Base-by-base conservation (phyloP, 2,329 filamentous ascomycete genomes). In the Aspergillus eucalypticola region DNA sequence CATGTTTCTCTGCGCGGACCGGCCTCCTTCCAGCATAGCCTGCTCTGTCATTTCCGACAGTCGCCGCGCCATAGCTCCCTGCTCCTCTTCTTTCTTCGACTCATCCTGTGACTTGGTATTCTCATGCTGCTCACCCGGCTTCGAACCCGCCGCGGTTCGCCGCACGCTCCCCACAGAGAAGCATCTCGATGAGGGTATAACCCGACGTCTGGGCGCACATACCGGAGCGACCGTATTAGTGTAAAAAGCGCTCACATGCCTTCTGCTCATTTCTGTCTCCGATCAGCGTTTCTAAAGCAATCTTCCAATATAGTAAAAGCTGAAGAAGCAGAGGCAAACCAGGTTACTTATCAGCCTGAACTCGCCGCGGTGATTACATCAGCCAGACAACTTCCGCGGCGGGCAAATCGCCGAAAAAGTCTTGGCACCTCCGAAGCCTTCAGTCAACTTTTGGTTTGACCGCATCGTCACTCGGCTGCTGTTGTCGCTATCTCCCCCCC, bases 11-110 rank as follows among this genome's bases (percentile, higher is more conserved):
- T 75, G 78, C 32, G 84, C 82, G 57, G 82, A 80, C 60, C 81
- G 80, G 27, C 84, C 83, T 32, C 84, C 84, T 54, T 80, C 79
- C 49, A 84, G 78, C 27, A 88, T 74, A 15, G 79, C 79, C 63
- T 87, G 82, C 63, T 88, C 85, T 46, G 83, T 86, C 84, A 89
- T 84, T 60, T 84, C 79, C 4, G 81, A 79, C 59, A 88, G 73
- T 17, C 85, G 79, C 17, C 83, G 77, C 2, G 83, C 83, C 81
- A 88, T 83, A 19, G 86, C 85, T 5, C 85, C 84, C 60, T 82
- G 73, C 56, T 80, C 74, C 48, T 78, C 64, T 6, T 68, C 65
- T 10, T 71, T 11, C 11, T 35, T 15, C 5, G 29, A 5, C 23
- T 42, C 68, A 52, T 71, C 52, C 29, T 64, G 44, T 3, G 58